Evolutionary conservation across 2,329 filamentous ascomycete species (phyloP).

Genomic region (Cladosporium sp.): DNA sequence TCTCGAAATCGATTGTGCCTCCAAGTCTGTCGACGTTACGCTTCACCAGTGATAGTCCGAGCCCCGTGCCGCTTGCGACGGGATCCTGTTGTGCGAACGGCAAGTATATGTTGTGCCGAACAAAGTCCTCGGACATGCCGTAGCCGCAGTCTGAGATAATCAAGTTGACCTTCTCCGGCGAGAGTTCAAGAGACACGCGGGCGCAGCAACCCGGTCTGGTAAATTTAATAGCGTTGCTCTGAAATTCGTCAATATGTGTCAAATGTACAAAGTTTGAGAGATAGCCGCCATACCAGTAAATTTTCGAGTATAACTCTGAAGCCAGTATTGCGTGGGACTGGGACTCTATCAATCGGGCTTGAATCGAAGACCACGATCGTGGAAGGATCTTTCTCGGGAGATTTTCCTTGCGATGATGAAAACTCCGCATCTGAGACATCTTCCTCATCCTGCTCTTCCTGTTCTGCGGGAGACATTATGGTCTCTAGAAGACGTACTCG

Average conservation of each 20-base stretch:
- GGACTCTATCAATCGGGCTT: not conserved
- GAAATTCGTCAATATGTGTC: not conserved
- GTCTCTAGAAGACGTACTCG: not conserved
- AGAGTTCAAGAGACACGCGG: not conserved
- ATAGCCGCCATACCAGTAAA: conserved; percentile 20
- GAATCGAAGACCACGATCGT: not conserved
- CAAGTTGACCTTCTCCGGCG: not conserved
- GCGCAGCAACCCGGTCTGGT: not conserved
- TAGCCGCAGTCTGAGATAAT: conserved; percentile 62
- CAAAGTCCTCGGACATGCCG: conserved; percentile 65
- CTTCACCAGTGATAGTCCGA: conserved; percentile 66
- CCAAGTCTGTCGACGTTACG: conserved; percentile 59
- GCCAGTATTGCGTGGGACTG: not conserved
- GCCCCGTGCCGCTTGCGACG: conserved; percentile 61
- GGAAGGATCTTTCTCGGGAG: not conserved
- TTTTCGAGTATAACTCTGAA: not conserved
- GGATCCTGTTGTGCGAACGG: conserved; percentile 66
- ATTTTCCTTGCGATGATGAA: not conserved
- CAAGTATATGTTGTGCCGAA: conserved; percentile 61
- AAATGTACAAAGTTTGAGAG: not conserved
- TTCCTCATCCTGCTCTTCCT: not conserved
- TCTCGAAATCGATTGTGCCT: conserved; percentile 52
- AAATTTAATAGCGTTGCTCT: not conserved
- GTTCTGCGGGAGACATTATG: not conserved
- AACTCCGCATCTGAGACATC: not conserved